A percentile compares a stretch with the other conserved stretches of the same genome.
Evolutionary conservation across 257 asterid genomes (phyloP).

Genomic region (Nicotiana attenuata): DNA sequence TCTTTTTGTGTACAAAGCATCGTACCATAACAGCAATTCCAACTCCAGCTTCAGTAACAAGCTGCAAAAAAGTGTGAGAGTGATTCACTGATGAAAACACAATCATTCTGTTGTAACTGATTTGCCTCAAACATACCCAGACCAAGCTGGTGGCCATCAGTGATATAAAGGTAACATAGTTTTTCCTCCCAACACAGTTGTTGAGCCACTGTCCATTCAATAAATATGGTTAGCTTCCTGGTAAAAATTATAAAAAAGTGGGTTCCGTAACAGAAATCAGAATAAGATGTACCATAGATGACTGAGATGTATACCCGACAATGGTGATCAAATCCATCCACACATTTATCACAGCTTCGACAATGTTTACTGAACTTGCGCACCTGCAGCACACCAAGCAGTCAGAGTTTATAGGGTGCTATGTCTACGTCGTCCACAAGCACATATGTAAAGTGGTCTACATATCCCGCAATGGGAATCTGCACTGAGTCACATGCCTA

Average conservation of each 20-base stretch:
- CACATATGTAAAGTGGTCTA: background rate
- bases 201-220: slow-evolving; percentile 80
- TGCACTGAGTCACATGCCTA: background rate
- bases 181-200: slow-evolving; percentile 93
- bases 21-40: slow-evolving; percentile 87
- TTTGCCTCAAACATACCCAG: slow-evolving; percentile 62
- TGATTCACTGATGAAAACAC: slow-evolving; percentile 1
- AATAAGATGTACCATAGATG: slow-evolving; percentile 12
- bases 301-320: slow-evolving; percentile 67
- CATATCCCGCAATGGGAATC: background rate
- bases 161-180: slow-evolving; percentile 70
- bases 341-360: slow-evolving; percentile 99
- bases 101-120: background rate
- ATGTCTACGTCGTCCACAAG: background rate
- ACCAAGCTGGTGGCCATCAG: slow-evolving; percentile 85
- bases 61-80: slow-evolving; percentile 46
- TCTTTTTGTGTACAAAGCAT: slow-evolving; percentile 61
- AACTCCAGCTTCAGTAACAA: slow-evolving; percentile 75
- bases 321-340: slow-evolving; percentile 99
- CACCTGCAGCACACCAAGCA: slow-evolving; percentile 43
- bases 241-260: slow-evolving; percentile 10
- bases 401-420: background rate
- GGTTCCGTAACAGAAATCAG: background rate
- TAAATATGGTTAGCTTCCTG: slow-evolving; percentile 29
- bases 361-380: slow-evolving; percentile 97